Evolutionary conservation across 2,329 filamentous ascomycete species (phyloP), one percentile per base, ranked within the genome.

Genomic region (Cordyceps fumosorosea): DNA sequence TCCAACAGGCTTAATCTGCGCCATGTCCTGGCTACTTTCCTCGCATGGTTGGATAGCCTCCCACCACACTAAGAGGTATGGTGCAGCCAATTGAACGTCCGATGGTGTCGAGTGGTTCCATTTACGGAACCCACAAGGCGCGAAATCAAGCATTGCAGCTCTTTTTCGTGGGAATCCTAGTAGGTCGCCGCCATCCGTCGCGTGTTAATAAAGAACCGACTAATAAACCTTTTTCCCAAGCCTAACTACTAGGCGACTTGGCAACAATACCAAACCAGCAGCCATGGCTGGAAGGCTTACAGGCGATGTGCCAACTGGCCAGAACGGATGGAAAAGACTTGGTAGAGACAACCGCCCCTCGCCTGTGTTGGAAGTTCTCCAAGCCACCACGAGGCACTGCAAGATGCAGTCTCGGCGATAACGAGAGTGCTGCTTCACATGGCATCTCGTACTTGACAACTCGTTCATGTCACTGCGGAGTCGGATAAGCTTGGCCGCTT

Each of bases 381-480:
- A 59, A 59, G 56, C 56, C 37, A 59, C 56, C 56, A 52, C 56
- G 56, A 59, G 47, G 16, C n/a, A 20, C 47, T 59, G 48, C 56
- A 32, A 59, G 56, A 59, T 52, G 56, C 32, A 10, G 52, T 59
- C 37, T 59, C 22, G 56, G 24, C 56, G 56, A 59, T 51, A 32
- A 16, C 32, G 51, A 18, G 44, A 40, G 29, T 4, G n/a, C 55
- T 37, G n/a, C 44, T 44, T 44, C 12, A 50, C 10, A 24, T 37
- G 7, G 16, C 44, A 24, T 18, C 11, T 40, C 5, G 37, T 40
- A 40, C 37, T n/a, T 10, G 26, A 45, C n/a, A 45, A 29, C 22
- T 24, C 47, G 16, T 58, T 14, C 22, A 40, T 52, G 16, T 32
- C 29, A 34, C 29, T 51, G 48, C 48, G 56, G 56, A 59, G 47